These are phyloP conservation scores for Pleurostoma richardsiae DNA, from an alignment of 2,329 filamentous ascomycete genomes.

Conservation along the genomic window DNA sequence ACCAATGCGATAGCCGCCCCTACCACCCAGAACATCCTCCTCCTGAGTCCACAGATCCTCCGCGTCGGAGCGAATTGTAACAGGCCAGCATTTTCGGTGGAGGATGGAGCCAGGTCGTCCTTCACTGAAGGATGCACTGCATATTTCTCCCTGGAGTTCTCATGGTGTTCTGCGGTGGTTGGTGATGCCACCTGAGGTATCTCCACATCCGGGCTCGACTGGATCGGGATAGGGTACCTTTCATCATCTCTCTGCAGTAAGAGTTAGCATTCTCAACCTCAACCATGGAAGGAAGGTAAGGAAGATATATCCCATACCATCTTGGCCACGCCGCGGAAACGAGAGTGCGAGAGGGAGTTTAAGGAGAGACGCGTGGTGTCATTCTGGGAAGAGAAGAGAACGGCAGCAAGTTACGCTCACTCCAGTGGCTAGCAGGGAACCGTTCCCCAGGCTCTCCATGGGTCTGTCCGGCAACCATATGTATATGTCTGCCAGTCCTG, in stretches of 20 bases:
- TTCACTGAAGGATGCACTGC: not conserved
- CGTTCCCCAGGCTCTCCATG: too few relatives aligned
- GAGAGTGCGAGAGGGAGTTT: too few relatives aligned
- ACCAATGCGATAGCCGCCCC: not conserved
- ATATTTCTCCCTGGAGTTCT: not conserved
- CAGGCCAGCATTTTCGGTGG: not conserved
- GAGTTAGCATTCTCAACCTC: too few relatives aligned
- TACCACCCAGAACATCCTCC: not conserved
- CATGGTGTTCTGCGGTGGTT: not conserved
- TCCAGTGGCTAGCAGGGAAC: too few relatives aligned
- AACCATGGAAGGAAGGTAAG: too few relatives aligned
- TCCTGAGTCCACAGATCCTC: slow-evolving; percentile 1
- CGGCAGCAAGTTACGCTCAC: too few relatives aligned
- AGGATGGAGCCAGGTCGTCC: not conserved
- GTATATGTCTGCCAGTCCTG: too few relatives aligned
- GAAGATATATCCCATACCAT: too few relatives aligned
- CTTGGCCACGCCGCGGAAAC: too few relatives aligned
- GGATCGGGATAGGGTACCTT: not conserved
- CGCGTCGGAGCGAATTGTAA: not conserved
- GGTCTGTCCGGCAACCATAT: too few relatives aligned
- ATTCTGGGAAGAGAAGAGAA: too few relatives aligned
- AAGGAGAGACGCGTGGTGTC: too few relatives aligned
- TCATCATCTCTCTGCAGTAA: slow-evolving; percentile 2
- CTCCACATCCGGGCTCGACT: not conserved
- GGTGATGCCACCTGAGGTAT: not conserved